Evolutionary conservation across 768 basidiomycete genomes (phyloP).

Genomic region (Brasilioporus rufonigricans): DNA sequence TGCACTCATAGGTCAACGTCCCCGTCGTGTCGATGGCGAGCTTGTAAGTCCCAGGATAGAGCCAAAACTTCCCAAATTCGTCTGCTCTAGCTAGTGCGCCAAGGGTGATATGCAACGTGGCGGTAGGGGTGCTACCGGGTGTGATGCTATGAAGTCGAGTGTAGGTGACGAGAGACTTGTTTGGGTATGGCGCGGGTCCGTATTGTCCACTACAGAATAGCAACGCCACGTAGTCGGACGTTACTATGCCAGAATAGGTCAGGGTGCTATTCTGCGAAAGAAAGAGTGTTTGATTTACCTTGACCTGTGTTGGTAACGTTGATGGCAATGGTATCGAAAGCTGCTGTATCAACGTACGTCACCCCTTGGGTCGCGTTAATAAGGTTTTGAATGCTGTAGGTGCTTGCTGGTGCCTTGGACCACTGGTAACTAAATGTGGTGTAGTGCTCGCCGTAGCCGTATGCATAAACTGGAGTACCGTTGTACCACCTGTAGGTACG

Average conservation of each 20-base stretch:
- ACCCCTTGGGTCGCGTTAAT: constrained; percentile 24
- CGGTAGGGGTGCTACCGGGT: constrained; percentile 28
- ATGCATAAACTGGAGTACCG: not conserved
- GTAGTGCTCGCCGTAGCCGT: not conserved
- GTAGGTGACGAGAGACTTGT: constrained; percentile 51
- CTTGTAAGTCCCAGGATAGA: constrained; percentile 44
- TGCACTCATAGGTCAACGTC: constrained; percentile 38
- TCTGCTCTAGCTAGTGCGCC: constrained; percentile 51
- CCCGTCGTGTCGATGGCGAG: constrained; percentile 42
- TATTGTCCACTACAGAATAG: constrained; percentile 47
- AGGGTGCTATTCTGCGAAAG: not conserved
- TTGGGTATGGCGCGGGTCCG: constrained; percentile 51
- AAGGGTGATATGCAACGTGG: constrained; percentile 41
- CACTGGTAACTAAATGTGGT: constrained; percentile 22
- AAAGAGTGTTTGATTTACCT: not conserved
- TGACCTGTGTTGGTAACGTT: constrained; percentile 48
- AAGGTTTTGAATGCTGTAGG: constrained; percentile 43
- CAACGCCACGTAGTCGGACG: constrained; percentile 56
- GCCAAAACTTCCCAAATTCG: constrained; percentile 41
- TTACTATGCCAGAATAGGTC: constrained; percentile 12
- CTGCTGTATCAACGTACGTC: constrained; percentile 39
- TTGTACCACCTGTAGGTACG: not conserved
- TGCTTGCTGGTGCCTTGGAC: constrained; percentile 31
- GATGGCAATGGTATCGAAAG: constrained; percentile 48
- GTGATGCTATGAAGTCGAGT: constrained; percentile 38